Evolutionary conservation across 768 basidiomycete genomes (phyloP).

Genomic region (Punctularia strigosozonata): DNA sequence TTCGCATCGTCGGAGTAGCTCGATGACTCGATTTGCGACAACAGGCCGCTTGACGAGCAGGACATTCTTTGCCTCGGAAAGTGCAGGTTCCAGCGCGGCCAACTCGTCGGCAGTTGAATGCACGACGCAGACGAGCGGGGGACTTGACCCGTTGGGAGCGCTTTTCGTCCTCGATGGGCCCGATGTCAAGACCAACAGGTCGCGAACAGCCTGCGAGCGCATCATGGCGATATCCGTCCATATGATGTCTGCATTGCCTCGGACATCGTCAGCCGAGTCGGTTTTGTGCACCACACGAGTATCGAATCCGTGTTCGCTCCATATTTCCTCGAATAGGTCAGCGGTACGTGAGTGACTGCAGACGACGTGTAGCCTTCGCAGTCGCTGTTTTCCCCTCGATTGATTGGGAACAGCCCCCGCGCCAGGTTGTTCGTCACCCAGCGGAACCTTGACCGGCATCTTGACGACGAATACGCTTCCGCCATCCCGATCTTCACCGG

Average conservation of each 20-base stretch:
- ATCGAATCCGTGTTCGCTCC: conserved; percentile 9
- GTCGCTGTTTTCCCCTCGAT: not conserved
- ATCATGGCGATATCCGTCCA: conserved; percentile 14
- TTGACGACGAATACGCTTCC: conserved; percentile 16
- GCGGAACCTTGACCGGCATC: conserved; percentile 11
- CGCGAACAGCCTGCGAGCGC: conserved; percentile 7
- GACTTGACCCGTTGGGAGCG: too few relatives aligned
- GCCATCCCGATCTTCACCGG: conserved; percentile 12
- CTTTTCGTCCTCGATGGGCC: too few relatives aligned
- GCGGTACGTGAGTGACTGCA: conserved; percentile 13
- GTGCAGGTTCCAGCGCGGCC: conserved; percentile 10
- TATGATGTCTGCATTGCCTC: conserved; percentile 10
- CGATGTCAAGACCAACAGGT: conserved; percentile 5
- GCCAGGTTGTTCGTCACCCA: conserved; percentile 1
- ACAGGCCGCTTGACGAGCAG: conserved; percentile 18
- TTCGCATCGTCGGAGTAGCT: conserved; percentile 11
- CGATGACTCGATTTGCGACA: conserved; percentile 12
- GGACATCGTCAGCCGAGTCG: conserved; percentile 6
- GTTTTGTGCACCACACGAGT: conserved; percentile 1
- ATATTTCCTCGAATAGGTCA: conserved; percentile 11
- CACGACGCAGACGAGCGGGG: conserved; percentile 11
- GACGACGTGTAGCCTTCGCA: conserved; percentile 9
- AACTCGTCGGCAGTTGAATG: conserved; percentile 12
- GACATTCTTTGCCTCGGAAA: conserved; percentile 9
- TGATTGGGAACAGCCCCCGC: not conserved